Evolutionary conservation across 148 eudicot genomes (phyloP).

Genomic region (Arbutus unedo): DNA sequence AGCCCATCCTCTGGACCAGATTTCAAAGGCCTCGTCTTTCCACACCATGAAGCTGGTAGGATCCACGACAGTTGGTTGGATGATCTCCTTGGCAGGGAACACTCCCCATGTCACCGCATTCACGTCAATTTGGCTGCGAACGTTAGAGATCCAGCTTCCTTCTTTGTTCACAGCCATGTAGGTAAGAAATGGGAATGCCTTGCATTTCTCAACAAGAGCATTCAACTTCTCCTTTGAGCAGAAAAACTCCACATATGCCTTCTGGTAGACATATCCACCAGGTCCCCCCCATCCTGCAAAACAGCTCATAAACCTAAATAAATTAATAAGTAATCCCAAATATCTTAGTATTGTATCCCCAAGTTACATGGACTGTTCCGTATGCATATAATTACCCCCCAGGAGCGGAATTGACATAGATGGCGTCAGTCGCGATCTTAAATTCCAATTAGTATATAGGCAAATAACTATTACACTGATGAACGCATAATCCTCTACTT

Average conservation of each 20-base stretch:
- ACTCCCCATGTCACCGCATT: slow-evolving; percentile 97
- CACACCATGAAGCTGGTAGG: slow-evolving; percentile 80
- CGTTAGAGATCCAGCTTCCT: slow-evolving; percentile 65
- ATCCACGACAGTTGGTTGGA: slow-evolving; percentile 93
- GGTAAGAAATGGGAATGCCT: slow-evolving; percentile 50
- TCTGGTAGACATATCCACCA: slow-evolving; percentile 90
- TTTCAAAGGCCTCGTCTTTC: slow-evolving; percentile 95
- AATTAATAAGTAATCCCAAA: neutral
- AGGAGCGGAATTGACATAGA: too few relatives aligned
- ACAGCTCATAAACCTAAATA: neutral
- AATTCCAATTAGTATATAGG: too few relatives aligned
- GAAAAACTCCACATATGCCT: slow-evolving; percentile 87
- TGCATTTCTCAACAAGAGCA: slow-evolving; percentile 71
- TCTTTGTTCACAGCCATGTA: slow-evolving; percentile 82
- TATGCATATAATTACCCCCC: neutral
- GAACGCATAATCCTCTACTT: too few relatives aligned
- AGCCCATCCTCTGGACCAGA: slow-evolving; percentile 92
- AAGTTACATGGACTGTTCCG: neutral
- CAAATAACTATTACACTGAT: too few relatives aligned
- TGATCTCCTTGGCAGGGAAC: slow-evolving; percentile 86
- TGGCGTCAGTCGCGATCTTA: too few relatives aligned
- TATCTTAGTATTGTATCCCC: neutral
- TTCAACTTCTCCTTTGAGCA: slow-evolving; percentile 73
- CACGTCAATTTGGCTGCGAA: slow-evolving; percentile 41
- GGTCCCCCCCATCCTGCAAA: slow-evolving; percentile 90